Evolutionary conservation across 225 moss, liverwort and hornwort genomes (phyloP).

Genomic region (Polytrichum formosum): DNA sequence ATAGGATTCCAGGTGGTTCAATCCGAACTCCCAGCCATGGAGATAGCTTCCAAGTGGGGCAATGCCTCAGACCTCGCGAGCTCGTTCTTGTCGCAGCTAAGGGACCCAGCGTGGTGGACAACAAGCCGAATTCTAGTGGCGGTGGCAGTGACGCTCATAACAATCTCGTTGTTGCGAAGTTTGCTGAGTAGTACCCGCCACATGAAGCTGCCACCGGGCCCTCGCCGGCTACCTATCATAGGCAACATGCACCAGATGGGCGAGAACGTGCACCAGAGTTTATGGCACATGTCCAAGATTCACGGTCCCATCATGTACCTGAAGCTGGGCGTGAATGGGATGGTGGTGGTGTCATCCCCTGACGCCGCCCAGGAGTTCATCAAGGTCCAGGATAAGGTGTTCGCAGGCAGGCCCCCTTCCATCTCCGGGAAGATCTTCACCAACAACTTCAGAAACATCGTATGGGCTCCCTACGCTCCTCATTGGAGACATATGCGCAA

Average conservation of each 20-base stretch:
- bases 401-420: constrained; percentile 23
- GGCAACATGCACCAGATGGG: constrained; percentile 40
- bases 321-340: constrained; percentile 21
- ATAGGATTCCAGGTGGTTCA: no score
- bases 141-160: background rate
- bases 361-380: constrained; percentile 39
- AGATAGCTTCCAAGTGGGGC: background rate
- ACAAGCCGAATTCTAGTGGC: background rate
- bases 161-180: background rate
- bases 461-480: constrained; percentile 20
- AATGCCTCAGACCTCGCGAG: background rate
- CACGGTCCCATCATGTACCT: constrained; percentile 43
- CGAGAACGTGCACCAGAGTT: constrained; percentile 4
- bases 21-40: no score
- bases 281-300: constrained; percentile 24
- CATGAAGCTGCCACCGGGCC: constrained; percentile 41
- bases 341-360: constrained; percentile 39
- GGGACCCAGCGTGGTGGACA: constrained; percentile 1
- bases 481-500: constrained; percentile 56
- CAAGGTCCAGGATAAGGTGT: constrained; percentile 45
- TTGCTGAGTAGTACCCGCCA: background rate
- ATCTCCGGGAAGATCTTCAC: constrained; percentile 7
- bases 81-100: background rate
- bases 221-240: constrained; percentile 22
- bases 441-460: constrained; percentile 21